Conservation (phyloP, 2,329 filamentous ascomycete genomes). For the Penicillium concentricum region DNA sequence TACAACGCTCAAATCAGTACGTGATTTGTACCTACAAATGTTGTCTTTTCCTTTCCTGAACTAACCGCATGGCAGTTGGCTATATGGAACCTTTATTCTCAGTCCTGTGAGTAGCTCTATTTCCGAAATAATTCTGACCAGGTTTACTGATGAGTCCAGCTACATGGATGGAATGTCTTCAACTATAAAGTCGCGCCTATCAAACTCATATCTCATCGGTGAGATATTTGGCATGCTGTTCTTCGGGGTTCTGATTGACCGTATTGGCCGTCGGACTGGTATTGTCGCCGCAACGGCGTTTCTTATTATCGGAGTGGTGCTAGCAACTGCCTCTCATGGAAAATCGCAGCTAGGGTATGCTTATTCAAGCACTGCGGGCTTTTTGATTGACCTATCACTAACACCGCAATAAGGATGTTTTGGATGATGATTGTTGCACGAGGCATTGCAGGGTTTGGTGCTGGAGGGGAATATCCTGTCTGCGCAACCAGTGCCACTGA, state of each 20-base stretch:
- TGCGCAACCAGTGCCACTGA: conserved; percentile 28
- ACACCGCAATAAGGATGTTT: conserved; percentile 34
- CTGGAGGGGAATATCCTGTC: conserved; percentile 42
- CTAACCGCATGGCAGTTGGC: conserved; percentile 19
- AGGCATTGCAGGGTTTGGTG: conserved; percentile 36
- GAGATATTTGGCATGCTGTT: conserved; percentile 58
- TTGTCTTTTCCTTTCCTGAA: neutral
- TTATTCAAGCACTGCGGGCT: neutral
- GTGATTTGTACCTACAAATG: neutral
- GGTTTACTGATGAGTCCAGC: conserved; percentile 1
- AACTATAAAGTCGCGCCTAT: conserved; percentile 52
- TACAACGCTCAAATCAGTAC: conserved; percentile 41
- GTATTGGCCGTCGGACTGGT: conserved; percentile 51
- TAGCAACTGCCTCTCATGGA: conserved; percentile 50
- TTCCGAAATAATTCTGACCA: neutral
- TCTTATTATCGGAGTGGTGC: conserved; percentile 48
- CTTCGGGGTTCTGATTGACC: conserved; percentile 53
- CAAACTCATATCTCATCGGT: conserved; percentile 57
- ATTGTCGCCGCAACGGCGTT: conserved; percentile 50
- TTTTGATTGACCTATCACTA: neutral
- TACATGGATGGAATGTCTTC: conserved; percentile 34
- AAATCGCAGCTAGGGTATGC: conserved; percentile 32
- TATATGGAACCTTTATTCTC: conserved; percentile 41
- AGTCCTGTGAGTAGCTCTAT: conserved; percentile 20
- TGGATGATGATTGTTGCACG: conserved; percentile 51